phyloP scores from a whole-genome alignment of 257 asterid genomes.

The Echites panduratus region DNA sequence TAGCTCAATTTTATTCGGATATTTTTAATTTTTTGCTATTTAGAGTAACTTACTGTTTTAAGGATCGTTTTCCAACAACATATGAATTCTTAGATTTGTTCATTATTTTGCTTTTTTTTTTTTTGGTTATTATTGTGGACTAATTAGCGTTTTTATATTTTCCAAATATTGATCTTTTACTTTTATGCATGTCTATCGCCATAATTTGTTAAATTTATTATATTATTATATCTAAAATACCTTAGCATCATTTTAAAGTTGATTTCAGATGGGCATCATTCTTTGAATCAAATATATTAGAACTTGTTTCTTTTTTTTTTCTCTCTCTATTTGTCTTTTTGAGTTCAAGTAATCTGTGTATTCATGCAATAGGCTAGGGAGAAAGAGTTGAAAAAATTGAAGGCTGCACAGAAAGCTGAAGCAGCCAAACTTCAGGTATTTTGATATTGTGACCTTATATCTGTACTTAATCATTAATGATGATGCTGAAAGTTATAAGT shows the following conservation, averaged over 20 bases:
- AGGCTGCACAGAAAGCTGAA: slow-evolving; percentile 86
- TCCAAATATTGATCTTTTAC: too few species aligned
- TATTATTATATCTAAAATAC: too few species aligned
- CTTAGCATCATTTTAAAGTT: neutral
- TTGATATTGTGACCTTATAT: neutral
- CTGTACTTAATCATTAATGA: neutral
- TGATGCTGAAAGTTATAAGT: neutral
- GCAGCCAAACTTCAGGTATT: slow-evolving; percentile 68
- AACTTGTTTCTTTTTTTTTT: neutral
- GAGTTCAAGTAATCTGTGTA: slow-evolving; percentile 1
- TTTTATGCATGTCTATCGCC: too few species aligned
- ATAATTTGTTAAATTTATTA: too few species aligned
- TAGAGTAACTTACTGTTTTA: too few species aligned
- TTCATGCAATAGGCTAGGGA: slow-evolving; percentile 60
- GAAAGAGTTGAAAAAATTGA: slow-evolving; percentile 76
- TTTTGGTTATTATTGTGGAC: too few species aligned
- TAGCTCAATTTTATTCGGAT: neutral
- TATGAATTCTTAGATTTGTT: too few species aligned
- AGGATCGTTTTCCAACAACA: too few species aligned
- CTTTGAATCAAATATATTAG: neutral
- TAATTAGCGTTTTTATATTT: too few species aligned
- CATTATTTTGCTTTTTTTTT: too few species aligned
- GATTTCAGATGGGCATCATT: neutral
- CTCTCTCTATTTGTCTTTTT: neutral
- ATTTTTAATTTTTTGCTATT: too few species aligned